Evolutionary conservation across 2,329 filamentous ascomycete genomes (phyloP).

Genomic region (Aspergillus versicolor): DNA sequence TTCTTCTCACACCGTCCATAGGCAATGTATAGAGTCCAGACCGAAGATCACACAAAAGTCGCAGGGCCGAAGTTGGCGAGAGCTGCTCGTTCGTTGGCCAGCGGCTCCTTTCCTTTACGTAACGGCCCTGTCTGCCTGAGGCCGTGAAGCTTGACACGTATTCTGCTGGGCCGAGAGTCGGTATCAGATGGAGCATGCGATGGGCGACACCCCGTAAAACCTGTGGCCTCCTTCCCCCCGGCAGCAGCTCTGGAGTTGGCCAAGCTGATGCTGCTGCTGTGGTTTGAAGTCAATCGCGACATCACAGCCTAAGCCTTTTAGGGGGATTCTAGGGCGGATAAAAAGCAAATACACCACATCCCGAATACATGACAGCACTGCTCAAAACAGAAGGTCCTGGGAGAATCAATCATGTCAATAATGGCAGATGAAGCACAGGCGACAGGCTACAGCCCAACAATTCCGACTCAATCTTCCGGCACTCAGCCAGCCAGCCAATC

Average conservation of each 20-base stretch:
- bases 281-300: neutral
- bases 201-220: no score
- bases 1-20: no score
- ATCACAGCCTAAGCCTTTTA: neutral
- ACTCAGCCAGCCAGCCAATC: constrained; percentile 8
- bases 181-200: neutral
- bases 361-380: neutral
- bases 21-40: neutral
- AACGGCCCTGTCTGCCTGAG: constrained; percentile 6
- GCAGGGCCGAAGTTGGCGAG: neutral
- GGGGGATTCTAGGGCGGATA: constrained; percentile 5
- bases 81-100: neutral
- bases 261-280: neutral
- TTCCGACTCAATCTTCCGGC: no score
- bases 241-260: no score
- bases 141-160: constrained; percentile 2
- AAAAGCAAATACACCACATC: constrained; percentile 4
- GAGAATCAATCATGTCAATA: neutral
- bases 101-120: constrained; percentile 16
- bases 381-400: constrained; percentile 5
- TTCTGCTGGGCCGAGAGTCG: neutral
- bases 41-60: constrained; percentile 2
- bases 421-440: no score
- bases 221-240: no score
- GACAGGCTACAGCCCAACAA: neutral